Evolutionary conservation across 345 rosid genomes (phyloP), one percentile per base, ranked within the genome.

Genomic region (Microcos paniculata): DNA sequence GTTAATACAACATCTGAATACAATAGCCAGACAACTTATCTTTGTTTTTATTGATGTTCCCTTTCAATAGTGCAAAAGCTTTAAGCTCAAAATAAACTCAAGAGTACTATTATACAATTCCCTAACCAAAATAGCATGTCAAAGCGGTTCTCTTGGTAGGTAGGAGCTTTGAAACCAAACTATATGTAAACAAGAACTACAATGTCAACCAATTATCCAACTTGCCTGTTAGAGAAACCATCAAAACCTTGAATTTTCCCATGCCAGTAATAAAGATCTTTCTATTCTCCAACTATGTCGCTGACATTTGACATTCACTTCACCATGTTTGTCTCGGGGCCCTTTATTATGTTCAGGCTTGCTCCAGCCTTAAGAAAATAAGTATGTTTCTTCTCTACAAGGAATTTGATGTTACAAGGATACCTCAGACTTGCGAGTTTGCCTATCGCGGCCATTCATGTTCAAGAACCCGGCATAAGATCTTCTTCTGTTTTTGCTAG

Each of bases 401-500:
- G 42, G 45, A 24, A 40, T 56, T 66, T 45, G 35, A 62, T 52
- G 82, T 74, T 76, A 76, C 76, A 57, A 80, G 70, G 83, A 88
- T 72, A 80, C 75, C 48, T 90, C 91, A 15, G 80, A 81, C 46
- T 70, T 81, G 56, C 79, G 88, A 31, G 76, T 62, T 78, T 83
- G 80, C 80, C 86, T 75, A 78, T 90, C 91, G 23, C 83, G 87
- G 56, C 79, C 89, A 66, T 51, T 90, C 59, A 48, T 52, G 70
- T 88, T 90, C 75, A 83, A 49, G 53, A 82, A 53, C 73, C 86
- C 91, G 0, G 86, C 68, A 79, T 89, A 85, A 4, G 81, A 83
- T 79, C 90, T 87, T 85, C 91, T 90, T 85, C 84, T 92, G 84
- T 63, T 88, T 84, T 90, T 88, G 43, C 83, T 76, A 73, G 85